phyloP scores from a whole-genome alignment of 192 early-diverging fungal species.

The Mortierella antarctica region DNA sequence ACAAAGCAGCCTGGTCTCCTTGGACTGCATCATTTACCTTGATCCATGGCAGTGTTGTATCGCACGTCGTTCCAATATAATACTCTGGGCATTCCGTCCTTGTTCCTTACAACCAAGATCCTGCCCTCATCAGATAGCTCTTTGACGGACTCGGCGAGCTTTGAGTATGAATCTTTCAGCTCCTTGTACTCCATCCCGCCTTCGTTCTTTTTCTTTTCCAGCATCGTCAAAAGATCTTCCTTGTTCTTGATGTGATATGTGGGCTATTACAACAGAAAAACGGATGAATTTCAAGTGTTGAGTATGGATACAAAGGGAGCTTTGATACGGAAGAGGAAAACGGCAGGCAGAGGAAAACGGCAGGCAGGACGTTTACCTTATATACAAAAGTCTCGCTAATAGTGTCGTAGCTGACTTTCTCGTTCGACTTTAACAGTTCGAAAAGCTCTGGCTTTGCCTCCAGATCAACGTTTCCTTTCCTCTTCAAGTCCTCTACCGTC shows the following conservation, averaged over 20 bases:
- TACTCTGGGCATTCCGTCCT: constrained; percentile 71
- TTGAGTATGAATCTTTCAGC: constrained; percentile 80
- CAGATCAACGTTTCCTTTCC: constrained; percentile 68
- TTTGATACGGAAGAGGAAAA: no score
- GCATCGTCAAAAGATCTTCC: constrained; percentile 75
- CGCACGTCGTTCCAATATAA: constrained; percentile 75
- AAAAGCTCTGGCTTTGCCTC: constrained; percentile 62
- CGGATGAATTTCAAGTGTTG: background rate
- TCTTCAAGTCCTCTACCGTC: constrained; percentile 65
- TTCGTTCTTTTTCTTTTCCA: constrained; percentile 67
- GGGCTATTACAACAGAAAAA: constrained; percentile 55
- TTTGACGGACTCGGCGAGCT: constrained; percentile 61
- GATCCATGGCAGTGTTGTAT: constrained; percentile 64
- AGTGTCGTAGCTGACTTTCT: constrained; percentile 72
- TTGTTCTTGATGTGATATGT: constrained; percentile 75
- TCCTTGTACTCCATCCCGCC: constrained; percentile 81
- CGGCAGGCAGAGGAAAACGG: no score
- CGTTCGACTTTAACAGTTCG: constrained; percentile 67
- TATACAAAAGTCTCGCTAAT: constrained; percentile 73
- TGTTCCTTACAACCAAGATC: constrained; percentile 72
- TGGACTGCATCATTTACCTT: constrained; percentile 35
- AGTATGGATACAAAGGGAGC: background rate
- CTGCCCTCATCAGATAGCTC: constrained; percentile 64
- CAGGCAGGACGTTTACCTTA: constrained; percentile 54
- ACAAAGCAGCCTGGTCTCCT: background rate